phyloP scores from a whole-genome alignment of 225 moss, liverwort and hornwort species.

The Sphagnum contortum region DNA sequence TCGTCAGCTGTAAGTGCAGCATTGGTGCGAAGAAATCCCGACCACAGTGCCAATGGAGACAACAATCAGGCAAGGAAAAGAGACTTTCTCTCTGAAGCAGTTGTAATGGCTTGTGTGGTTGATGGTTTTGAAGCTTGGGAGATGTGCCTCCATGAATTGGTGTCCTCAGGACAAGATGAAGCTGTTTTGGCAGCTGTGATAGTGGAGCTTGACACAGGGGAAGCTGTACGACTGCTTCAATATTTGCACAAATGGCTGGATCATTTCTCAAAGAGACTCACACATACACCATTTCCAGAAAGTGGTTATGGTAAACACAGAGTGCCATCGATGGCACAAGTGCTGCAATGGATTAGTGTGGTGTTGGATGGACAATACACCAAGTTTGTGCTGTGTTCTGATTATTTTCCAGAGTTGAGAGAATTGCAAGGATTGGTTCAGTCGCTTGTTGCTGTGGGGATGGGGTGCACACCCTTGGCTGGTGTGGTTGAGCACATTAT shows the following conservation, averaged over 20 bases:
- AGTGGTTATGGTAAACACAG: conserved; percentile 14
- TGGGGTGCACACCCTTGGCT: conserved; percentile 30
- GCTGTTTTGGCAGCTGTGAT: conserved; percentile 57
- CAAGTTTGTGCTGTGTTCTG: conserved; percentile 62
- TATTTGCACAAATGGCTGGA: conserved; percentile 78
- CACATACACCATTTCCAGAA: conserved; percentile 33
- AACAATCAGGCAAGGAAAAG: background rate
- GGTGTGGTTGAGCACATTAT: conserved; percentile 55
- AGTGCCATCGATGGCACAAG: conserved; percentile 61
- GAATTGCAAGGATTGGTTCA: conserved; percentile 42
- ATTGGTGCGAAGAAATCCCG: conserved; percentile 4
- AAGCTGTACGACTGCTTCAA: conserved; percentile 51
- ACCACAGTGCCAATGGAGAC: background rate
- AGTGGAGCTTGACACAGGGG: conserved; percentile 43
- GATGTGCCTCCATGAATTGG: conserved; percentile 55
- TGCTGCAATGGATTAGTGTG: conserved; percentile 59
- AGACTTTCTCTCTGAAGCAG: conserved; percentile 12
- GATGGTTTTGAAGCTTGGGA: conserved; percentile 70
- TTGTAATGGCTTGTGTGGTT: conserved; percentile 51
- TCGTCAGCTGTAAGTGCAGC: conserved; percentile 1
- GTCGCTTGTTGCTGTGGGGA: conserved; percentile 41
- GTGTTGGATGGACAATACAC: conserved; percentile 75
- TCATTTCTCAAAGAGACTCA: conserved; percentile 48
- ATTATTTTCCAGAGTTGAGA: conserved; percentile 56
- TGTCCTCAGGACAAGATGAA: conserved; percentile 72